Conservation (phyloP, 2,329 filamentous ascomycete genomes). For the Penicillium decumbens region DNA sequence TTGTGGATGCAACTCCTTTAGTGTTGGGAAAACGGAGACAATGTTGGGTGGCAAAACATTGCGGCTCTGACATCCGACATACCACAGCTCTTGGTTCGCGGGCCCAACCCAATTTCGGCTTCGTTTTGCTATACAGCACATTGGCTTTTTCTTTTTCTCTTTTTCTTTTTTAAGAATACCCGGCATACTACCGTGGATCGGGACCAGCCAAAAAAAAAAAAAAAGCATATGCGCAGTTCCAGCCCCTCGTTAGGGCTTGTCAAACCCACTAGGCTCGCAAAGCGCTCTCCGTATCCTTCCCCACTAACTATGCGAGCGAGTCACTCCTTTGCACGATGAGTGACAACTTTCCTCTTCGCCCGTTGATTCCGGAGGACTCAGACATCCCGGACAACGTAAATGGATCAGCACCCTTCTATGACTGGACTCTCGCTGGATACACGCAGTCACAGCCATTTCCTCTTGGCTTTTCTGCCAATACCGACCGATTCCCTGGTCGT, state of each 20-base stretch:
- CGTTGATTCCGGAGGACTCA: slow-evolving; percentile 4
- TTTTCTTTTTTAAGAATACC: not conserved
- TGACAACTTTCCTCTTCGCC: slow-evolving; percentile 1
- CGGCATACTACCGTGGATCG: not conserved
- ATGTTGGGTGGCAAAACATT: slow-evolving; percentile 15
- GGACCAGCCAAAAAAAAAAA: not conserved
- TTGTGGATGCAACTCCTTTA: not conserved
- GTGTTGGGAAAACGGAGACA: not conserved
- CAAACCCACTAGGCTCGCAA: slow-evolving; percentile 6
- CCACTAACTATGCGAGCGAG: not conserved
- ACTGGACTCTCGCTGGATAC: slow-evolving; percentile 18
- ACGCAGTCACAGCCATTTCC: slow-evolving; percentile 9
- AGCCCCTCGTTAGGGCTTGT: slow-evolving; percentile 7
- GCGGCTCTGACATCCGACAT: slow-evolving; percentile 21
- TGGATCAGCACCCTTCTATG: slow-evolving; percentile 7
- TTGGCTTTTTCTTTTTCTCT: not conserved
- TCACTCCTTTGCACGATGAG: slow-evolving; percentile 3
- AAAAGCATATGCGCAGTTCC: not conserved
- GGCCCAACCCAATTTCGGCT: slow-evolving; percentile 5
- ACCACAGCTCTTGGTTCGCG: slow-evolving; percentile 14
- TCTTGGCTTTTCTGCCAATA: slow-evolving; percentile 11
- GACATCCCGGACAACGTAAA: slow-evolving; percentile 8
- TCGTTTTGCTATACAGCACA: slow-evolving; percentile 1
- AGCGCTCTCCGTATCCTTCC: not conserved
- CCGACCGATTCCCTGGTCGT: slow-evolving; percentile 12